Evolutionary conservation across 2,329 filamentous ascomycete genomes (phyloP), one percentile per base, ranked within the genome.

Genomic region (Exophiala sideris): DNA sequence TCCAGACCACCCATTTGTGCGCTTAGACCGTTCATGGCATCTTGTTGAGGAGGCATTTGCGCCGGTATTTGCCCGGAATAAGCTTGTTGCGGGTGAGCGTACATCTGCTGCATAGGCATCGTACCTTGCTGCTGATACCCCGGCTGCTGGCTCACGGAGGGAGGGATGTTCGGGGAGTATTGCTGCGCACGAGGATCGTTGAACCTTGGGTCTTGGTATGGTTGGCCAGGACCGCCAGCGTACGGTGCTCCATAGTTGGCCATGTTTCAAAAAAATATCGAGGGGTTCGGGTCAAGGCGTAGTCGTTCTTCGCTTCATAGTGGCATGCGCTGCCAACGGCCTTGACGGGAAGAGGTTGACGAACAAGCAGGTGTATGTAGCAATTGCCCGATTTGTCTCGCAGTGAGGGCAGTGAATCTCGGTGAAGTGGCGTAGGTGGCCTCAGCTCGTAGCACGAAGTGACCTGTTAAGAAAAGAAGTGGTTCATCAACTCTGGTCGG

Each of bases 1-100:
- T 79, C 85, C 80, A 95, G 82, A 56, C 84, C 84, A 39, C 86
- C 85, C 86, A 95, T 87, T 71, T 95, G 90, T 51, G 84, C 80
- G 10, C 73, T 62, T 48, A 79, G 62, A 2, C 72, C 73, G 44
- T 62, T 59, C 41, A 55, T 50, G 29, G 29, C 47, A 53, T 60
- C 53, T 41, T 54, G 56, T 16, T 59, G 55, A 41, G 49, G 50
- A 20, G 44, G 49, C 32, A 33, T 24, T 34, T 56, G 54, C 24
- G 44, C 50, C n/a, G 41, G 20, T 18, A 35, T 21, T 16, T 54
- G 53, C 32, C 53, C 53, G 14, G 41, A 34, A 34, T 53, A 56
- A 20, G 54, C 21, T 20, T 18, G 41, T 14, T 56, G 58, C 24
- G 58, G 58, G 16, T 44, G 24, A 33, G 50, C 56, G 36, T 52